Percentiles rank a stretch among this genome's conserved stretches.
Conservation (phyloP, 225 moss, liverwort and hornwort species). For the Marchantia polymorpha region DNA sequence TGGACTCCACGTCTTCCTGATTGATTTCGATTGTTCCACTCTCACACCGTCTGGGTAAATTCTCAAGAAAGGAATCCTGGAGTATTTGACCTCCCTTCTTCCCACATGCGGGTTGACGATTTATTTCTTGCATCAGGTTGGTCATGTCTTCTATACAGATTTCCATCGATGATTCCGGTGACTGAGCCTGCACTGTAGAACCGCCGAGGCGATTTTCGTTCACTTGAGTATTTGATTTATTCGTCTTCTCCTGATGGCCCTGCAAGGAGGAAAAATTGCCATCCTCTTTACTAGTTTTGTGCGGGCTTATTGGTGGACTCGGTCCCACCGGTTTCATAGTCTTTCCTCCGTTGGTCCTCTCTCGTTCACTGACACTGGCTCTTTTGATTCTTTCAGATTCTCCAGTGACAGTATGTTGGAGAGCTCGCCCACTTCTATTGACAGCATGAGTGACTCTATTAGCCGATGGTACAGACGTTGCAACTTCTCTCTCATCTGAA, state of each 20-base stretch:
- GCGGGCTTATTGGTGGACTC: constrained; percentile 13
- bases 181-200: constrained; percentile 7
- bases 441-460: neutral
- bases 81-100: constrained; percentile 18
- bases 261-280: neutral
- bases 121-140: constrained; percentile 38
- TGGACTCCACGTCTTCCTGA: neutral
- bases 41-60: constrained; percentile 11
- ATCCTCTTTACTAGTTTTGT: neutral
- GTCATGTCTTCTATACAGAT: constrained; percentile 31
- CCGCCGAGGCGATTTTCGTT: neutral
- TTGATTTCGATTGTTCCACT: neutral
- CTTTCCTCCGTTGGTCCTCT: constrained; percentile 5
- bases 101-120: constrained; percentile 15
- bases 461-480: neutral
- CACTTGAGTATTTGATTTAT: neutral
- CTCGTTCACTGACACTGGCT: neutral
- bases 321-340: constrained; percentile 1
- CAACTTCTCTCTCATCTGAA: neutral
- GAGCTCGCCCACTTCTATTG: neutral
- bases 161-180: constrained; percentile 29
- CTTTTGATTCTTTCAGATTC: constrained; percentile 6
- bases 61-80: constrained; percentile 17
- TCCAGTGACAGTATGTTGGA: neutral
- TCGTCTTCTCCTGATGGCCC: neutral